Base-by-base conservation (phyloP, 805 yeast species). In the Torulaspora gathmanii region DNA sequence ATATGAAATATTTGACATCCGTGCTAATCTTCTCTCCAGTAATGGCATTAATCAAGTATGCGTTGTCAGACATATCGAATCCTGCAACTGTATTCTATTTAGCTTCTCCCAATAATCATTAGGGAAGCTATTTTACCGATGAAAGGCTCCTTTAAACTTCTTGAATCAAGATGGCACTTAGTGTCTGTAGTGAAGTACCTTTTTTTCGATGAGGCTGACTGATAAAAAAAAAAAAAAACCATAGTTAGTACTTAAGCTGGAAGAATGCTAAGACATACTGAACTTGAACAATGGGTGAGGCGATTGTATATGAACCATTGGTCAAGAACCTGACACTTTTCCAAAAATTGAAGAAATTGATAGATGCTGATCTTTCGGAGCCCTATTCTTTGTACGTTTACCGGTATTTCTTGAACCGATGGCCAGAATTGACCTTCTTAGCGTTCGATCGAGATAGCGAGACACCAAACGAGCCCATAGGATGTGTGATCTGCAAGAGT, bases 371-470 rank as follows among this genome's bases (percentile, higher is more conserved):
- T 63, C 70, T 93, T 31, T 83, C 93, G 23, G 99, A 93, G 64
- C 98, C 99, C 0, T 93, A 93, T 62, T 90, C 97, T 3, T 77
- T 87, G 15, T 93, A 87, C 58, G 97, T 93, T 2, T 93, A 90
- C 65, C 76, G 95, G 60, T 93, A 83, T 68, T 93, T 93, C 61
- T 69, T 93, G 34, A 83, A 84, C 56, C 83, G 82, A 55, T 90
- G 97, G 96, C 96, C 98, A 1, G 82, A 84, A 37, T 73, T 89
- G 46, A 84, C 95, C 49, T 75, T 76, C 42, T 58, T 86, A 30
- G 91, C 84, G 8, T 74, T 74, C 46, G 73, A 70, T 38, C 52
- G 52, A 6, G 49, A 36, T 5, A 49, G 57, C 9, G 56, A 58
- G 1, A 33, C 26, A 5, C 59, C 55, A 5, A 60, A 49, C 4